A percentile compares a stretch with the other conserved stretches of the same genome.
Evolutionary conservation across 768 basidiomycete genomes (phyloP).

Genomic region (Leccinum uliginosum): DNA sequence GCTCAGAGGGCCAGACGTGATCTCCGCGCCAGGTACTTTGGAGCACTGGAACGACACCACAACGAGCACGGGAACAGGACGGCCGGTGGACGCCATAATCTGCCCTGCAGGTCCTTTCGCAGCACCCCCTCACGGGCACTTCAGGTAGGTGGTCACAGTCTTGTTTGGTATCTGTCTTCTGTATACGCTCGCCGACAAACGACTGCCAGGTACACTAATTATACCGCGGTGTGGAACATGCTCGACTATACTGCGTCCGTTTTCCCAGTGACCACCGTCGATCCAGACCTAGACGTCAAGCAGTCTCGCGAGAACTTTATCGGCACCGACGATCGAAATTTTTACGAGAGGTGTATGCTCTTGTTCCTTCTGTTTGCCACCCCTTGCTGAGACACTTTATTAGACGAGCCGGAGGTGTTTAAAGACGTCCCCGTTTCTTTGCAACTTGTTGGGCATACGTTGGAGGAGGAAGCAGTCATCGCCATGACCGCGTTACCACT

Average conservation of each 20-base stretch:
- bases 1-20: constrained; percentile 44
- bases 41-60: constrained; percentile 58
- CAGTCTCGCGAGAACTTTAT: constrained; percentile 43
- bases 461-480: constrained; percentile 75
- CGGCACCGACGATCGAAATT: constrained; percentile 40
- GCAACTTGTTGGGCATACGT: constrained; percentile 63
- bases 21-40: constrained; percentile 53
- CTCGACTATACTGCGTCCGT: constrained; percentile 60
- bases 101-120: constrained; percentile 55
- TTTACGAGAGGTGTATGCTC: constrained; percentile 51
- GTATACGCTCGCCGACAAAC: background rate
- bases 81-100: constrained; percentile 76
- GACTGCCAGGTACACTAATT: constrained; percentile 38
- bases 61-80: constrained; percentile 53
- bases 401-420: constrained; percentile 57
- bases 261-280: constrained; percentile 62
- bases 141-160: constrained; percentile 42
- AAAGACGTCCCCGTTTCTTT: constrained; percentile 56
- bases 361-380: background rate
- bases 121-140: constrained; percentile 61
- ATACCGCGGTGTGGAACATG: constrained; percentile 61
- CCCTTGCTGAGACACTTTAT: background rate
- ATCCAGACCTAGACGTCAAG: constrained; percentile 49
- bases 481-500: constrained; percentile 47
- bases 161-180: background rate